These are phyloP conservation scores for Penicillium sp. DNA, from an alignment of 2,329 filamentous ascomycete genomes.

Conservation along the genomic window DNA sequence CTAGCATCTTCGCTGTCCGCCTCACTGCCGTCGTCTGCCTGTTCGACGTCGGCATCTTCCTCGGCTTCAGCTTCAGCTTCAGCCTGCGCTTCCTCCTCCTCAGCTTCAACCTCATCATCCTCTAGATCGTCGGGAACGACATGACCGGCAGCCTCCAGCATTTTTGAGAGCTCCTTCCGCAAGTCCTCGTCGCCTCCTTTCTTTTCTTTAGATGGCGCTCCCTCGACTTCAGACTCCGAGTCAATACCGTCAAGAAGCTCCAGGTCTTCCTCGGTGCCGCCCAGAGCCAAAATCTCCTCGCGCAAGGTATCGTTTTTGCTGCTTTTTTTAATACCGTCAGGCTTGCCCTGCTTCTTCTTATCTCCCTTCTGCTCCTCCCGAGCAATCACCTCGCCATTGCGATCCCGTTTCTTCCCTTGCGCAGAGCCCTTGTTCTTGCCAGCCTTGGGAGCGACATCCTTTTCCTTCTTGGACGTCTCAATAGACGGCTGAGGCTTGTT, in stretches of 20 bases:
- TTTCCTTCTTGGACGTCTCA: constrained; percentile 27
- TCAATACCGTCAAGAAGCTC: constrained; percentile 43
- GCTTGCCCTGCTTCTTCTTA: constrained; percentile 20
- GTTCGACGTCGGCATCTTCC: constrained; percentile 30
- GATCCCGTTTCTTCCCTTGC: constrained; percentile 46
- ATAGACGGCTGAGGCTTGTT: constrained; percentile 22
- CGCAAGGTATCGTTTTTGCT: constrained; percentile 33
- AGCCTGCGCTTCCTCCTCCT: constrained; percentile 23
- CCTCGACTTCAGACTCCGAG: constrained; percentile 47
- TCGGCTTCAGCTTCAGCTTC: constrained; percentile 37
- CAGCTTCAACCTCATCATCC: constrained; percentile 28
- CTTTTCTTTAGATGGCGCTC: constrained; percentile 20
- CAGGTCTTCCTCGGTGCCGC: constrained; percentile 49
- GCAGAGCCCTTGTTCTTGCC: constrained; percentile 24
- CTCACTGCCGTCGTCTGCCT: constrained; percentile 27
- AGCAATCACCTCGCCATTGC: constrained; percentile 44
- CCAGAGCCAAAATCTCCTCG: constrained; percentile 45
- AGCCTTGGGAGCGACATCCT: constrained; percentile 15
- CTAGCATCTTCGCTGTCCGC: constrained; percentile 25
- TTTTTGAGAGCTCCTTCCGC: constrained; percentile 39
- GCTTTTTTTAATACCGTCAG: constrained; percentile 12
- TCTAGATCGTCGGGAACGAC: constrained; percentile 33
- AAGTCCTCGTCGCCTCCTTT: constrained; percentile 34
- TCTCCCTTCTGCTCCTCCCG: constrained; percentile 29
- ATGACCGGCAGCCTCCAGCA: constrained; percentile 36